Percentiles rank a stretch among this genome's conserved stretches.
Conservation (phyloP, 192 early-diverging fungal genomes). For the Piromyces sp. region DNA sequence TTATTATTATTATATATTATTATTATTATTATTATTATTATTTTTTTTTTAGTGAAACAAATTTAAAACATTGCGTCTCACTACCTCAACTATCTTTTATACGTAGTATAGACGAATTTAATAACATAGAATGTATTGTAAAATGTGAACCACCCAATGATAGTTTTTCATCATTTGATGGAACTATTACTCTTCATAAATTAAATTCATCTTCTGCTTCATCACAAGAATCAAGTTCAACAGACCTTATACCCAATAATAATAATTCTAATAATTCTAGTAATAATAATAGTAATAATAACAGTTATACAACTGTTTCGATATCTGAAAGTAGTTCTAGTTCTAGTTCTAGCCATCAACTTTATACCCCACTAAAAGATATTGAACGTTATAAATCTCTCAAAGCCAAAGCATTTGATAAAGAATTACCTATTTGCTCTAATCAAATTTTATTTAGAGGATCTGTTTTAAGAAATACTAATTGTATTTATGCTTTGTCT, state of each 20-base stretch:
- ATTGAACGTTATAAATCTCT: neutral
- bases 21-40: no score
- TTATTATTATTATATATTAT: no score
- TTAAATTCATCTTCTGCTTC: neutral
- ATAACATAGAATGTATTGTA: neutral
- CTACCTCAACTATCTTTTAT: neutral
- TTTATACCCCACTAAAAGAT: neutral
- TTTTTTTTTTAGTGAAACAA: neutral
- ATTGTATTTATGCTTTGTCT: neutral
- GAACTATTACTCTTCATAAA: neutral
- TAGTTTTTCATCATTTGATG: neutral
- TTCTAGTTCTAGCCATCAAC: neutral
- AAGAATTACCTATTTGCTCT: neutral
- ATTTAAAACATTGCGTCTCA: neutral
- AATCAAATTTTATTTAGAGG: neutral
- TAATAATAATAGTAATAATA: neutral
- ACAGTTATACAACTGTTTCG: neutral
- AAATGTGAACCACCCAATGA: neutral
- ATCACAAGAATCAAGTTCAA: neutral
- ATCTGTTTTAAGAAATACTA: neutral
- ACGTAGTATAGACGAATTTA: neutral
- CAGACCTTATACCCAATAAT: neutral
- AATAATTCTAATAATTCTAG: neutral
- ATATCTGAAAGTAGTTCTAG: neutral
- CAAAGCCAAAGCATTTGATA: neutral